A percentile compares a stretch with the other conserved stretches of the same genome.
These are phyloP conservation scores for Knufia petricola DNA, from an alignment of 2,329 filamentous ascomycete species.

Conservation along the genomic window DNA sequence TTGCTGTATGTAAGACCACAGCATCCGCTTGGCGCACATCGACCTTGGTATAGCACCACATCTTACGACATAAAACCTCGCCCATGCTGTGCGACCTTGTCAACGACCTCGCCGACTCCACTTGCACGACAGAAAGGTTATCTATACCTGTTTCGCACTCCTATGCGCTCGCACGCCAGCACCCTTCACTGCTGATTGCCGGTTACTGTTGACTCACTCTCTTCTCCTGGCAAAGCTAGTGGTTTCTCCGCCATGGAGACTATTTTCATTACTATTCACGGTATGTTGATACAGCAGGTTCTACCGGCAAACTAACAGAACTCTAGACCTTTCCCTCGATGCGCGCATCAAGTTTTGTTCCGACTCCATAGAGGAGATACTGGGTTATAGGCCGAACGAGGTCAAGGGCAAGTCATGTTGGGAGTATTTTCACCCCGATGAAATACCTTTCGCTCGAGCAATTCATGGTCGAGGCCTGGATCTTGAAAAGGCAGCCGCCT, in stretches of 20 bases:
- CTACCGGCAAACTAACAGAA: constrained; percentile 11
- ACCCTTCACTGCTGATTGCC: constrained; percentile 22
- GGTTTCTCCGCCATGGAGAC: constrained; percentile 53
- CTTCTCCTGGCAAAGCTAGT: constrained; percentile 9
- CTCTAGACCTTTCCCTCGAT: constrained; percentile 60
- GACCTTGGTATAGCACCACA: neutral
- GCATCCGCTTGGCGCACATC: too few species aligned
- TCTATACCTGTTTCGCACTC: neutral
- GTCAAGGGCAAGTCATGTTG: constrained; percentile 68
- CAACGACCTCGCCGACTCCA: neutral
- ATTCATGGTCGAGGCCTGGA: constrained; percentile 64
- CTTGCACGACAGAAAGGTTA: neutral
- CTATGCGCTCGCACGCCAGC: constrained; percentile 9
- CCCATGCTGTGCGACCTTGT: neutral
- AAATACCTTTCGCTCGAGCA: constrained; percentile 63
- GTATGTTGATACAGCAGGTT: constrained; percentile 41
- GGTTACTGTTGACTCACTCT: constrained; percentile 11
- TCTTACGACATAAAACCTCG: neutral
- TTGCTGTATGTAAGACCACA: neutral
- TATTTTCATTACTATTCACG: constrained; percentile 86
- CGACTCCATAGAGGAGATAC: constrained; percentile 71
- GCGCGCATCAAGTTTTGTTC: constrained; percentile 76
- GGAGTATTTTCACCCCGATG: constrained; percentile 77
- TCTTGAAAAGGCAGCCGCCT: constrained; percentile 74
- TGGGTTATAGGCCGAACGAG: constrained; percentile 69